These are phyloP conservation scores for Davidsoniella eucalypti DNA, from an alignment of 2,329 filamentous ascomycete genomes.

Conservation along the genomic window DNA sequence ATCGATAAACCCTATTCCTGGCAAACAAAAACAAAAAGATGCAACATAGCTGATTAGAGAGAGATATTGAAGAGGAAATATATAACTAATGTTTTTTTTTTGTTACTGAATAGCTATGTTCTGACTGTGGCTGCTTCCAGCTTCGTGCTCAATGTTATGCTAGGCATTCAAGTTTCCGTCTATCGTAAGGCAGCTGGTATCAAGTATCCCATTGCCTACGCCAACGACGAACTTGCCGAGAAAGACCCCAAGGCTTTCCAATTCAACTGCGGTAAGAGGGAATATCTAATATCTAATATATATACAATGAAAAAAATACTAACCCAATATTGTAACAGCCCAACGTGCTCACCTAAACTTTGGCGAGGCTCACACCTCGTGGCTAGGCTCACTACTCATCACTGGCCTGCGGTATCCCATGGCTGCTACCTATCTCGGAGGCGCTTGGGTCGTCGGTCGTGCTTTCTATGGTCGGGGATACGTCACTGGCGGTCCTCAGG, in stretches of 20 bases:
- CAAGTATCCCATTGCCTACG: conserved; percentile 42
- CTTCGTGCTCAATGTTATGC: conserved; percentile 40
- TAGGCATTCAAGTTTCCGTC: conserved; percentile 29
- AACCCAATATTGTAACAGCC: conserved; percentile 20
- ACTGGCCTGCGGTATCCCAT: conserved; percentile 39
- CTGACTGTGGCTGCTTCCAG: conserved; percentile 39
- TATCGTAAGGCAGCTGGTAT: conserved; percentile 37
- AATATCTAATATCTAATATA: too few species aligned
- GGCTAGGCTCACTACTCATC: conserved; percentile 36
- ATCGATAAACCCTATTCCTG: too few species aligned
- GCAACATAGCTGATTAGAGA: not conserved
- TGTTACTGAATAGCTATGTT: conserved; percentile 35
- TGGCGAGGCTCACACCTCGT: conserved; percentile 40
- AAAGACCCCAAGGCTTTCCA: conserved; percentile 35
- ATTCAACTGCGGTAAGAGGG: conserved; percentile 50
- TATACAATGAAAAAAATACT: too few species aligned
- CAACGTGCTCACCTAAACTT: conserved; percentile 49
- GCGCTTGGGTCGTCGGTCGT: conserved; percentile 35
- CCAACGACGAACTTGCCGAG: conserved; percentile 33
- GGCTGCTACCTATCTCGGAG: conserved; percentile 31
- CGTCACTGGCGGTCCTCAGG: conserved; percentile 28
- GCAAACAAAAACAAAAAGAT: not conserved
- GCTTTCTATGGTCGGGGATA: conserved; percentile 41
- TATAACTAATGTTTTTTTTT: not conserved
- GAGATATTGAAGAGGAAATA: too few species aligned